phyloP scores from a whole-genome alignment of 2,329 filamentous ascomycete species.

The Calcarisporium arbuscula region DNA sequence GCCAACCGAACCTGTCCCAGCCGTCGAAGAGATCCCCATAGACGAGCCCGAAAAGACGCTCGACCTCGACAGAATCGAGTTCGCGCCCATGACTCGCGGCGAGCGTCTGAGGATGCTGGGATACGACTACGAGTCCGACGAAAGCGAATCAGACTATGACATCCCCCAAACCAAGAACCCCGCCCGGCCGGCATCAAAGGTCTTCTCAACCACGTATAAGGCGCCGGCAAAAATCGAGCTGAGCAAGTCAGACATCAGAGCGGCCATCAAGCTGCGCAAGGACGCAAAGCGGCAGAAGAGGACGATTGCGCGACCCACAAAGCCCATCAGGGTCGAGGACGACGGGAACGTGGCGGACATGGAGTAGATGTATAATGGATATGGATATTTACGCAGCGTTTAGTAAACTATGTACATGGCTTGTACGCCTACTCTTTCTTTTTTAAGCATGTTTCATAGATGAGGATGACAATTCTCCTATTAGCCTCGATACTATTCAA shows the following conservation, averaged over 20 bases:
- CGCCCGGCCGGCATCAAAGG: constrained; percentile 4
- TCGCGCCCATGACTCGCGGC: constrained; percentile 11
- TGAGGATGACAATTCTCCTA: too few species aligned
- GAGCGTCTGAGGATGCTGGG: constrained; percentile 16
- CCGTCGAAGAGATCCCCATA: constrained; percentile 5
- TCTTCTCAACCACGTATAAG: constrained; percentile 1
- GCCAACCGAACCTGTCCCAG: constrained; percentile 5
- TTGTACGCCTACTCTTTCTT: too few species aligned
- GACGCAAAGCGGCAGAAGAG: constrained; percentile 4
- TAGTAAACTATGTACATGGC: too few species aligned
- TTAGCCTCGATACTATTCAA: too few species aligned
- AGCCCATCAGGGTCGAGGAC: too few species aligned
- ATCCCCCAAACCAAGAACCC: not conserved
- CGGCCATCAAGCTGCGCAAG: constrained; percentile 8
- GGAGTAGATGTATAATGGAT: too few species aligned
- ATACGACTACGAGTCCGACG: constrained; percentile 18
- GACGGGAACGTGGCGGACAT: too few species aligned
- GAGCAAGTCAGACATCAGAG: constrained; percentile 5
- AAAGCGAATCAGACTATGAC: not conserved
- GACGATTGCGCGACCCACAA: too few species aligned
- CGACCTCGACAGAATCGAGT: constrained; percentile 1
- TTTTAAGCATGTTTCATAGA: too few species aligned
- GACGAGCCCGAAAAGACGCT: not conserved
- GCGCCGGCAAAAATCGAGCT: not conserved
- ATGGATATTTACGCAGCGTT: too few species aligned